phyloP scores from a whole-genome alignment of 306 rosid genomes.

The Vigna trinervia region DNA sequence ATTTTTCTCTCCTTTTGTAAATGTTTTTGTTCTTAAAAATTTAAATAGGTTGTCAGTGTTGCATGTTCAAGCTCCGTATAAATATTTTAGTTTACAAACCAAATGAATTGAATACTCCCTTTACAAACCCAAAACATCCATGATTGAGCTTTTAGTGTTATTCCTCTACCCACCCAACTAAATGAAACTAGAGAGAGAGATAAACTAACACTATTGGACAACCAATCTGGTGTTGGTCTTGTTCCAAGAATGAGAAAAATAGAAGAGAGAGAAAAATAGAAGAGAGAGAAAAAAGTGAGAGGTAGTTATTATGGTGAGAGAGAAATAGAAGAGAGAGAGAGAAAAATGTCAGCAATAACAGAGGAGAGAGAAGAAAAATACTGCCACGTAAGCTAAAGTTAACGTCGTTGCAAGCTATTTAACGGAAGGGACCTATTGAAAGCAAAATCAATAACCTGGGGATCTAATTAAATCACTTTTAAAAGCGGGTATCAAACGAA shows the following conservation, averaged over 20 bases:
- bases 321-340: no score
- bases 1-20: background rate
- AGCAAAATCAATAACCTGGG: no score
- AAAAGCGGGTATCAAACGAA: no score
- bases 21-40: background rate
- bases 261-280: no score
- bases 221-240: conserved; percentile 19
- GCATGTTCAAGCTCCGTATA: background rate
- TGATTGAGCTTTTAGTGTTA: background rate
- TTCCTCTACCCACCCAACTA: background rate
- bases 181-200: background rate
- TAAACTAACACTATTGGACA: background rate
- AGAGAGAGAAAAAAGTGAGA: no score
- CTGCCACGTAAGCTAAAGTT: no score
- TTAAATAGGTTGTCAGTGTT: conserved; percentile 9
- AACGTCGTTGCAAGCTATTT: no score
- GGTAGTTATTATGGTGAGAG: no score
- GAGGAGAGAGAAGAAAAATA: no score
- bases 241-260: conserved; percentile 21
- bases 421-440: no score
- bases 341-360: no score
- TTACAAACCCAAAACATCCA: conserved; percentile 23
- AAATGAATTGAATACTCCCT: background rate
- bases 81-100: background rate
- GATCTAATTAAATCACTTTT: no score